Percentiles rank a stretch among this genome's conserved stretches.
phyloP scores from a whole-genome alignment of 2,329 filamentous ascomycete genomes.

The Fusarium sp. region DNA sequence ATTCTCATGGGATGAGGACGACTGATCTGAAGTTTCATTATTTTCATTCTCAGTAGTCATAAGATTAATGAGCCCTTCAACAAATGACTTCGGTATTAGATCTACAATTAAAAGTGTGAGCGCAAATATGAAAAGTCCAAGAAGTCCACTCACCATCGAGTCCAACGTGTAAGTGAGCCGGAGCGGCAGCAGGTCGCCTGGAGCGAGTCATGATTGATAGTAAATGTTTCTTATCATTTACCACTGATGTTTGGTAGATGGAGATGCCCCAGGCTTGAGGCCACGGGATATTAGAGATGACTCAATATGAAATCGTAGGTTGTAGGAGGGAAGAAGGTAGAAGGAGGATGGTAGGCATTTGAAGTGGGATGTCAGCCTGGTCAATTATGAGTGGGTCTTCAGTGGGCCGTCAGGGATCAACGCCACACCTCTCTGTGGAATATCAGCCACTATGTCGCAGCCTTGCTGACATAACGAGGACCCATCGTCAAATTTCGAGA shows the following conservation, averaged over 20 bases:
- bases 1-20: conserved; percentile 13
- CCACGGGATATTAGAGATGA: conserved; percentile 9
- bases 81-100: conserved; percentile 40
- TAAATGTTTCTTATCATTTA: background rate
- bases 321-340: conserved; percentile 31
- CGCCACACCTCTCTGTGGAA: conserved; percentile 21
- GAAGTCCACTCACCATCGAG: conserved; percentile 44
- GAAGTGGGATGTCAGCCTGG: conserved; percentile 44
- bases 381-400: conserved; percentile 25
- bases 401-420: conserved; percentile 20
- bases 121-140: background rate
- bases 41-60: conserved; percentile 31
- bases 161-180: conserved; percentile 32
- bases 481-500: conserved; percentile 49
- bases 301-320: conserved; percentile 23
- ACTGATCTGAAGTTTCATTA: conserved; percentile 8
- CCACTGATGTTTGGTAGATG: background rate
- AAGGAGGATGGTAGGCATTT: conserved; percentile 24
- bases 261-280: background rate
- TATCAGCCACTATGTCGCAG: conserved; percentile 26
- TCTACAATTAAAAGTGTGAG: conserved; percentile 35
- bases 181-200: conserved; percentile 5
- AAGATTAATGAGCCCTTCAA: conserved; percentile 42
- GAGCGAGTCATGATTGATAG: conserved; percentile 26
- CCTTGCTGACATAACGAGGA: conserved; percentile 52